Percentiles rank a stretch among this genome's conserved stretches.
Evolutionary conservation across 2,329 filamentous ascomycete genomes (phyloP).

Genomic region (Calonectria hongkongensis): DNA sequence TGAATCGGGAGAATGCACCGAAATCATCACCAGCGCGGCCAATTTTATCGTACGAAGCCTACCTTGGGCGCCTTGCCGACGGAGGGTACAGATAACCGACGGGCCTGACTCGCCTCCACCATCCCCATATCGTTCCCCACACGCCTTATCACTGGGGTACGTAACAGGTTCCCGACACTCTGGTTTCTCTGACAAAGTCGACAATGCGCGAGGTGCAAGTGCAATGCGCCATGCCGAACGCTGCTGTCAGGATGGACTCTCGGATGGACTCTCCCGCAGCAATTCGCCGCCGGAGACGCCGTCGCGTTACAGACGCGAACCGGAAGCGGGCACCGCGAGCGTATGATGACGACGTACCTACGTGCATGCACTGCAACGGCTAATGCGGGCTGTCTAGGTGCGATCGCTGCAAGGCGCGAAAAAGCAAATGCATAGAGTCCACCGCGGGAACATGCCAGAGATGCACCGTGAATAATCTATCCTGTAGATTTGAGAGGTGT

Average conservation of each 20-base stretch:
- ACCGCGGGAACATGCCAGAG: constrained; percentile 54
- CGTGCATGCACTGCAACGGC: constrained; percentile 3
- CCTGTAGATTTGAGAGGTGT: constrained; percentile 48
- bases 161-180: constrained; percentile 32
- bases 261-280: constrained; percentile 38
- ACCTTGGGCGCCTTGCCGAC: constrained; percentile 21
- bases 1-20: not conserved
- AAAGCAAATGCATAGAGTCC: constrained; percentile 59
- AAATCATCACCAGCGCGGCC: not conserved
- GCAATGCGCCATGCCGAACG: constrained; percentile 19
- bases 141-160: constrained; percentile 35
- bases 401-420: constrained; percentile 59
- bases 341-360: constrained; percentile 5
- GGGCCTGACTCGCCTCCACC: constrained; percentile 7
- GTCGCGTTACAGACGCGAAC: constrained; percentile 57
- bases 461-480: constrained; percentile 51
- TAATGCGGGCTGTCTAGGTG: constrained; percentile 46
- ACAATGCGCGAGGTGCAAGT: constrained; percentile 1
- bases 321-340: constrained; percentile 59
- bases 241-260: constrained; percentile 31
- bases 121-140: constrained; percentile 33
- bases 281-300: constrained; percentile 40
- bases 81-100: constrained; percentile 33
- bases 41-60: not conserved
- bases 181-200: constrained; percentile 6